Conservation (phyloP, 1,284 basidiomycete species). For the Microbotryomycetes sp. region DNA sequence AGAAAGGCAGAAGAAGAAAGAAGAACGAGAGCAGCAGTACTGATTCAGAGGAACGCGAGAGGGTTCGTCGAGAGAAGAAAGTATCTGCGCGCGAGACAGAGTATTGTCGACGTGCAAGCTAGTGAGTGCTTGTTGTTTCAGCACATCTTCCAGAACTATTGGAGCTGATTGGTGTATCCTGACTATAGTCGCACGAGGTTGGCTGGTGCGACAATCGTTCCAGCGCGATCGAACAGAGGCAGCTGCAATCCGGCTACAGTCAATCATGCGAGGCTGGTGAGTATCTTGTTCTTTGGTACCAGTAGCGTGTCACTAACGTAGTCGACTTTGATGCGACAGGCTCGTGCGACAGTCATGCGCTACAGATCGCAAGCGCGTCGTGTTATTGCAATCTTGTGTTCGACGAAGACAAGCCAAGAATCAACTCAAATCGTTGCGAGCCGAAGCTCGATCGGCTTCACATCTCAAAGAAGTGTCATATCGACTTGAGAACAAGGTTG, state of each 20-base stretch:
- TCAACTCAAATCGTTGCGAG: constrained; percentile 72
- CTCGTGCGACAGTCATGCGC: constrained; percentile 58
- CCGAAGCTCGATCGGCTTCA: constrained; percentile 91
- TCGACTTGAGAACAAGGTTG: constrained; percentile 96
- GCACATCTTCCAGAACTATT: background rate
- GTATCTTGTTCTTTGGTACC: constrained; percentile 1
- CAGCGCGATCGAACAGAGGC: constrained; percentile 55
- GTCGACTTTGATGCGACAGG: constrained; percentile 45
- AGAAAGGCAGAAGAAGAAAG: constrained; percentile 65
- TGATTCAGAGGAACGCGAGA: constrained; percentile 68
- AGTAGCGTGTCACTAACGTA: background rate
- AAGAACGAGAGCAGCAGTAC: constrained; percentile 64
- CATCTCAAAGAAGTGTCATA: constrained; percentile 99
- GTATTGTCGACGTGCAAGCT: constrained; percentile 72
- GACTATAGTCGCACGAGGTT: constrained; percentile 69
- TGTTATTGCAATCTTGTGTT: constrained; percentile 85
- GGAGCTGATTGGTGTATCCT: constrained; percentile 9
- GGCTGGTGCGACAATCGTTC: constrained; percentile 63
- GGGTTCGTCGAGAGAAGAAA: constrained; percentile 65
- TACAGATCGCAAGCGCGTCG: constrained; percentile 62
- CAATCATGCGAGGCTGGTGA: constrained; percentile 34
- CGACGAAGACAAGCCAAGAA: constrained; percentile 81
- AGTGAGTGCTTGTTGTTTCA: constrained; percentile 53
- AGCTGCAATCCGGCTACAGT: constrained; percentile 70
- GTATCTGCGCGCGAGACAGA: constrained; percentile 59